These are phyloP conservation scores for Lotmaria passim DNA, from an alignment of 208 protist species.

Conservation along the genomic window DNA sequence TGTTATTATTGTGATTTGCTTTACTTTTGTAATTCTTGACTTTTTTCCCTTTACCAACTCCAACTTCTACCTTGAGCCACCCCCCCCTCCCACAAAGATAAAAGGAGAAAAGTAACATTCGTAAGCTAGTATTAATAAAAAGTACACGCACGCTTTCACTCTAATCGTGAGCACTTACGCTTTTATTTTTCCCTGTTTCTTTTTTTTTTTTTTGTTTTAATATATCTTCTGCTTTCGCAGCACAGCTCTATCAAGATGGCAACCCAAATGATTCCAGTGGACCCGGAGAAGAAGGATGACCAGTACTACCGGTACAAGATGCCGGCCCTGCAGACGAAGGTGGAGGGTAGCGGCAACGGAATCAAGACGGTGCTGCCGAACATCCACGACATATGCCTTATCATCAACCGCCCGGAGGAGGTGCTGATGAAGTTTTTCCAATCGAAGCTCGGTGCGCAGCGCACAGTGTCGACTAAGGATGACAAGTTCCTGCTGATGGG, in stretches of 20 bases:
- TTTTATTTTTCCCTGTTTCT: too few relatives aligned
- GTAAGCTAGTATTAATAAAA: not conserved
- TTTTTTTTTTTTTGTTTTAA: conserved; percentile 27
- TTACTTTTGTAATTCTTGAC: too few relatives aligned
- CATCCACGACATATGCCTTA: conserved; percentile 90
- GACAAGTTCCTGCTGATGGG: conserved; percentile 92
- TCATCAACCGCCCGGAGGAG: conserved; percentile 89
- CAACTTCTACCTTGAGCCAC: too few relatives aligned
- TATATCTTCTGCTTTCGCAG: not conserved
- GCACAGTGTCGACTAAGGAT: conserved; percentile 78
- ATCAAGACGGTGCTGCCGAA: conserved; percentile 95
- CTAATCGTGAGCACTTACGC: too few relatives aligned
- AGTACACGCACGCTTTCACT: not conserved
- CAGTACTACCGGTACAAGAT: conserved; percentile 95
- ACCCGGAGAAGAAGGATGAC: conserved; percentile 90
- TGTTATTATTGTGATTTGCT: too few relatives aligned
- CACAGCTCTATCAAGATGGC: conserved; percentile 46
- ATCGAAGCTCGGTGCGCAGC: conserved; percentile 85
- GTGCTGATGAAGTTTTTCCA: conserved; percentile 92
- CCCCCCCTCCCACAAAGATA: not conserved
- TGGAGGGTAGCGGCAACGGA: conserved; percentile 94
- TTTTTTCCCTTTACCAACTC: too few relatives aligned
- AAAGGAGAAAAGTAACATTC: not conserved
- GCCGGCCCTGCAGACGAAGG: conserved; percentile 89
- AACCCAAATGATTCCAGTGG: conserved; percentile 80